Percentiles rank a stretch among this genome's conserved stretches.
Conservation (phyloP, 208 protist genomes). For the Vickermania ingenoplastis region DNA sequence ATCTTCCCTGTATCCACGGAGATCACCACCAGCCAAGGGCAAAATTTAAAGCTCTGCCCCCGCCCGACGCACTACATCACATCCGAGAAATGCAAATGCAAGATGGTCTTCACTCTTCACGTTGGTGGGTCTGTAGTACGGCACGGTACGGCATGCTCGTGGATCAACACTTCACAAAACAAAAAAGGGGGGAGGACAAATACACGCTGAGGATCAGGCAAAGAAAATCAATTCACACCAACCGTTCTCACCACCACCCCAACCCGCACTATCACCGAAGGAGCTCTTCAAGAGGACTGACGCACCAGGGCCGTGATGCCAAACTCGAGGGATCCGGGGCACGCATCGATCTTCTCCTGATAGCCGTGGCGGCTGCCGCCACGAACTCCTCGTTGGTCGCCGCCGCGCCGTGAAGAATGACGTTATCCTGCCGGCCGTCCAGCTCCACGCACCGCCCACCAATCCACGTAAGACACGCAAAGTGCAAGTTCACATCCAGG, state of each 20-base stretch:
- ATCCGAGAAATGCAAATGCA: too few relatives aligned
- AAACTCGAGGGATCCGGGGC: conserved; percentile 58
- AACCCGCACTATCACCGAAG: too few relatives aligned
- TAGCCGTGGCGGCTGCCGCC: conserved; percentile 42
- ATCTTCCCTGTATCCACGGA: too few relatives aligned
- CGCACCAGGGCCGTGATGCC: conserved; percentile 68
- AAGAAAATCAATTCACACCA: neutral
- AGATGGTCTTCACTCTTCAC: too few relatives aligned
- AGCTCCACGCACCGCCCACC: conserved; percentile 89
- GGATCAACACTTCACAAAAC: too few relatives aligned
- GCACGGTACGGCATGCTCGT: too few relatives aligned
- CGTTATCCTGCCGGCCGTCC: conserved; percentile 83
- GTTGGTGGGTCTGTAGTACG: too few relatives aligned
- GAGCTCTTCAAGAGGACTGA: neutral
- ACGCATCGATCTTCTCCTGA: conserved; percentile 59
- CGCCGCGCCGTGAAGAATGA: conserved; percentile 77
- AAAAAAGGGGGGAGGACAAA: neutral
- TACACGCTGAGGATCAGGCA: neutral
- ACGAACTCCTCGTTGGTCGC: conserved; percentile 53
- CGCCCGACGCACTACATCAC: too few relatives aligned
- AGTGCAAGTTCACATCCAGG: conserved; percentile 90
- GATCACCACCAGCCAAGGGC: too few relatives aligned
- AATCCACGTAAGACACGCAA: conserved; percentile 85
- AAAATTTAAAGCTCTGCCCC: too few relatives aligned
- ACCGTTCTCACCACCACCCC: neutral